These are phyloP conservation scores for Triticum urartu DNA, from an alignment of 176 grass and related monocot species.

Conservation along the genomic window DNA sequence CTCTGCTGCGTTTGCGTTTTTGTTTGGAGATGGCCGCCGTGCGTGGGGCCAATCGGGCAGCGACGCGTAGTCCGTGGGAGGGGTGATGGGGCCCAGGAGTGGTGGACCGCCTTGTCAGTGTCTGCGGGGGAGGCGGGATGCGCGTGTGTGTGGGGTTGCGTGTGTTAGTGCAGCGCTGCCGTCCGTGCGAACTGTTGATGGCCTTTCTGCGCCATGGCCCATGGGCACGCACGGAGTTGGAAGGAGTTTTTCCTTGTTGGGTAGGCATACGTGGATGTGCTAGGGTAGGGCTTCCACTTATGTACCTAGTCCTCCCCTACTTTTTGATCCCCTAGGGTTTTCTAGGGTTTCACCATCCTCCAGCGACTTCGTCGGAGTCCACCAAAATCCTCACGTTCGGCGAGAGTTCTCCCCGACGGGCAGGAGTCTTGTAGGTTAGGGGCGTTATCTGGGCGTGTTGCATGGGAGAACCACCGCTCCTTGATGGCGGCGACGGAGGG, in stretches of 20 bases:
- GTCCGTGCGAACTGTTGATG: not conserved
- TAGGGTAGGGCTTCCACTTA: too few species aligned
- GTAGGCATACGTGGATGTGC: too few species aligned
- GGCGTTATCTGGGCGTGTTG: too few species aligned
- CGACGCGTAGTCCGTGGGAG: conserved; percentile 24
- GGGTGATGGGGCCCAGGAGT: not conserved
- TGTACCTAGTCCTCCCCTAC: too few species aligned
- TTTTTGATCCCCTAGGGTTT: too few species aligned
- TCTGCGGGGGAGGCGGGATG: not conserved
- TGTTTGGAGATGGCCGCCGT: conserved; percentile 13
- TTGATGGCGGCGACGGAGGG: too few species aligned
- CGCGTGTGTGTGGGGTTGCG: not conserved
- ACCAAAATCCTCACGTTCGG: too few species aligned
- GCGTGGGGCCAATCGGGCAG: conserved; percentile 20
- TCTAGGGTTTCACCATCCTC: too few species aligned
- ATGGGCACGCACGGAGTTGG: not conserved
- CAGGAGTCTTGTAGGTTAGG: too few species aligned
- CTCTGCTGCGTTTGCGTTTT: conserved; percentile 29
- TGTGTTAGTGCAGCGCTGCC: not conserved
- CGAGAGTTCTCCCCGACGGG: too few species aligned
- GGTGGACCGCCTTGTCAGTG: not conserved
- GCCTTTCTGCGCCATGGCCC: not conserved
- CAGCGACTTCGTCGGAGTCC: too few species aligned
- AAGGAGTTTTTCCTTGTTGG: not conserved
- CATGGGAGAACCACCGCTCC: too few species aligned